These are phyloP conservation scores for Luzula sylvatica DNA, from an alignment of 176 grass and related monocot genomes.

Conservation along the genomic window DNA sequence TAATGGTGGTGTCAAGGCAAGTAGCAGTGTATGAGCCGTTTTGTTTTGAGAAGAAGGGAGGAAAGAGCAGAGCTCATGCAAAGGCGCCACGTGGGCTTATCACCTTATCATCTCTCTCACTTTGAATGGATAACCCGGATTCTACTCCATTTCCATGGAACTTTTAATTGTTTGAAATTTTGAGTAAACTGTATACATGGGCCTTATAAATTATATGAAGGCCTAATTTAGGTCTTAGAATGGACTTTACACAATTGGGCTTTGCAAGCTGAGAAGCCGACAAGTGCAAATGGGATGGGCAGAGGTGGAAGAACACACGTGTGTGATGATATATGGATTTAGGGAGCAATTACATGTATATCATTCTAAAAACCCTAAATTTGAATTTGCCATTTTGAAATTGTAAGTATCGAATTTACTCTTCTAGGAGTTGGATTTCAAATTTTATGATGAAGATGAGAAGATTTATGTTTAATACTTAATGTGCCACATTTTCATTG, in stretches of 20 bases:
- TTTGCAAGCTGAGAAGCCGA: neutral
- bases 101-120: slow-evolving; percentile 10
- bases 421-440: too few relatives aligned
- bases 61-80: neutral
- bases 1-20: slow-evolving; percentile 1
- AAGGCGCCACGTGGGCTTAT: slow-evolving; percentile 22
- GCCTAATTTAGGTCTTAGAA: too few relatives aligned
- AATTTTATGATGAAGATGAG: too few relatives aligned
- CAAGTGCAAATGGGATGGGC: neutral
- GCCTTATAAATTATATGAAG: too few relatives aligned
- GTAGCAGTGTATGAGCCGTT: neutral
- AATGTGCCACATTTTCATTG: too few relatives aligned
- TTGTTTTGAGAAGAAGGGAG: neutral
- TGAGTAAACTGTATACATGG: too few relatives aligned
- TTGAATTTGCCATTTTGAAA: too few relatives aligned
- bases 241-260: too few relatives aligned
- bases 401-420: too few relatives aligned
- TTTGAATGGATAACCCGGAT: slow-evolving; percentile 10
- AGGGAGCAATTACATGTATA: too few relatives aligned
- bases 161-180: neutral
- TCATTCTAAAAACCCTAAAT: too few relatives aligned
- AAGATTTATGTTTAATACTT: too few relatives aligned
- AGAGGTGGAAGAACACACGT: neutral
- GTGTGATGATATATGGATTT: neutral
- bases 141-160: neutral